A percentile compares a stretch with the other conserved stretches of the same genome.
Conservation (phyloP, 495 filamentous ascomycete genomes). For the Cercophora newfieldiana region DNA sequence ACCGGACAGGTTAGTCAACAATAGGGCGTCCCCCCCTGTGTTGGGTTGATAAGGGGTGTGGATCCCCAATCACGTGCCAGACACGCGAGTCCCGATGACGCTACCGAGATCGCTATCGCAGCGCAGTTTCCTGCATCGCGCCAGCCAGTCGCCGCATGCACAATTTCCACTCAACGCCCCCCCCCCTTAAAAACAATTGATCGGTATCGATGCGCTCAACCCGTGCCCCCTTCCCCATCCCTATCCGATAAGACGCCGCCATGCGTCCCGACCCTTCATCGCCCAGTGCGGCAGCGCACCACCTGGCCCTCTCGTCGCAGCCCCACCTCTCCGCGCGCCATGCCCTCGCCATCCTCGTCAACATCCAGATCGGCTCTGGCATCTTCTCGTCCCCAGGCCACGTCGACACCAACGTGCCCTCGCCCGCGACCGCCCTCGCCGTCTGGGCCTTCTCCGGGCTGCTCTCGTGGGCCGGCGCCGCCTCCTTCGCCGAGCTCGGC, state of each 20-base stretch:
- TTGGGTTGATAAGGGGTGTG: too few species aligned
- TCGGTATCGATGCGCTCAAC: too few species aligned
- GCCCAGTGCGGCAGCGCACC: background rate
- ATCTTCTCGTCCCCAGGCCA: background rate
- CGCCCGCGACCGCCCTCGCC: background rate
- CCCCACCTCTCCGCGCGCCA: background rate
- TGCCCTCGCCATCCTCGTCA: background rate
- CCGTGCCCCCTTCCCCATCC: too few species aligned
- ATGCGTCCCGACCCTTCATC: background rate
- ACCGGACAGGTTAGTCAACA: too few species aligned
- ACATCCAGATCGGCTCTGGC: conserved; percentile 2
- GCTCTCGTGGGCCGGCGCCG: background rate
- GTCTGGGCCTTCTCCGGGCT: background rate
- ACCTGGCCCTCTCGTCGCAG: background rate
- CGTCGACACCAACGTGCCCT: background rate
- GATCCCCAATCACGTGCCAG: too few species aligned
- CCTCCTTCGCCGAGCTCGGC: background rate
- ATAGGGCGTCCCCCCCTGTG: too few species aligned
- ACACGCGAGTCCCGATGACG: too few species aligned
- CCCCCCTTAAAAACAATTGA: too few species aligned
- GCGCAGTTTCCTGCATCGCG: too few species aligned
- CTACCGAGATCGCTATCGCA: too few species aligned
- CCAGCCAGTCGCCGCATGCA: too few species aligned
- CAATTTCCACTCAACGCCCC: too few species aligned
- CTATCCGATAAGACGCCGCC: background rate